These are phyloP conservation scores for Solanum chmielewskii DNA, from an alignment of 257 asterid species.

Conservation along the genomic window DNA sequence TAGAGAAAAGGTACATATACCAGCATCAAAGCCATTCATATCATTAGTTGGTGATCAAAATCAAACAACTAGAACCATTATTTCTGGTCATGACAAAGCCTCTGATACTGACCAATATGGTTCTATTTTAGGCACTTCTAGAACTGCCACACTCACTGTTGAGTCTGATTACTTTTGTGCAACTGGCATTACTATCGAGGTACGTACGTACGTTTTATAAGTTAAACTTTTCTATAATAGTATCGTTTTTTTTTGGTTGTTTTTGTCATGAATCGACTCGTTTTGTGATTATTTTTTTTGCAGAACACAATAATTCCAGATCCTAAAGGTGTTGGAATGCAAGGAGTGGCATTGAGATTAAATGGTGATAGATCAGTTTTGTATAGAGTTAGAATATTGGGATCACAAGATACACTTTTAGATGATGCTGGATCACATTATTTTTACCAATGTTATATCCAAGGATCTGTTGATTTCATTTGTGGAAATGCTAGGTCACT, in stretches of 20 bases:
- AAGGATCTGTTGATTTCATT: conserved; percentile 74
- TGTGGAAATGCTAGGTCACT: conserved; percentile 69
- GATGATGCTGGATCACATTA: conserved; percentile 64
- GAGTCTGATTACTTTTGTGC: conserved; percentile 75
- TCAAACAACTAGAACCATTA: conserved; percentile 26
- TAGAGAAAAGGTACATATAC: conserved; percentile 72
- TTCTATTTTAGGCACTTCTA: conserved; percentile 41
- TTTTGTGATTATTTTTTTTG: neutral
- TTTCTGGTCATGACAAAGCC: conserved; percentile 79
- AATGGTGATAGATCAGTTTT: conserved; percentile 61
- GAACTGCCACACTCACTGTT: conserved; percentile 57
- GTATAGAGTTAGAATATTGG: conserved; percentile 51
- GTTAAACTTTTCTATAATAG: neutral
- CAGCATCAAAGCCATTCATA: conserved; percentile 51
- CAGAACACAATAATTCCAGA: conserved; percentile 50
- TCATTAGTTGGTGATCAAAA: conserved; percentile 53
- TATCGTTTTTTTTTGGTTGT: neutral
- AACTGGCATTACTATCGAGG: conserved; percentile 63
- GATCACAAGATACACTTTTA: conserved; percentile 74
- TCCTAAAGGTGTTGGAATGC: conserved; percentile 37
- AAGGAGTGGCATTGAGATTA: conserved; percentile 74
- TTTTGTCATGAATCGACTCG: neutral
- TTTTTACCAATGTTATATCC: conserved; percentile 49
- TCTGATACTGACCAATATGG: conserved; percentile 34
- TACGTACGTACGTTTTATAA: neutral